A percentile compares a stretch with the other conserved stretches of the same genome.
These are phyloP conservation scores for Myriangium duriaei DNA, from an alignment of 2,329 filamentous ascomycete species.

Conservation along the genomic window DNA sequence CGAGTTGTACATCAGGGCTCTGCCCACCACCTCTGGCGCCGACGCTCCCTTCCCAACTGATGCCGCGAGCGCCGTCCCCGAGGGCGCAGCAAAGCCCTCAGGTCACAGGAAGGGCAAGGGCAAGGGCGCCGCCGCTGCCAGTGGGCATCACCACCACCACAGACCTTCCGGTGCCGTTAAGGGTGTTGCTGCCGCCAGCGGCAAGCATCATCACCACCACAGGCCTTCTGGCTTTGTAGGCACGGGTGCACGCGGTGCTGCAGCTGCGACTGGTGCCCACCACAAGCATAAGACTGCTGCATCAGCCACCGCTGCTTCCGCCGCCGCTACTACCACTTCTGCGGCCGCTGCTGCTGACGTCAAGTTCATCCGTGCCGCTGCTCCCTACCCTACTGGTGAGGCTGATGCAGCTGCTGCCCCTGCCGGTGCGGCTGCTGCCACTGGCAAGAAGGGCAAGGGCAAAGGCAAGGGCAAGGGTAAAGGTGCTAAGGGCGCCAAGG, in stretches of 20 bases:
- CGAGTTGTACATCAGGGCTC: background rate
- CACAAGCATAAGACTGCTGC: too few species aligned
- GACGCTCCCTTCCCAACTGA: background rate
- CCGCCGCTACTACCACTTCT: background rate
- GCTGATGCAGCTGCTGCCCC: background rate
- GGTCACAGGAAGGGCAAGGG: background rate
- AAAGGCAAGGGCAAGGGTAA: too few species aligned
- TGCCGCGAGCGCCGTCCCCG: too few species aligned
- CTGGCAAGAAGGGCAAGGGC: too few species aligned
- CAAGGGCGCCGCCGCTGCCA: background rate
- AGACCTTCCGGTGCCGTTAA: background rate
- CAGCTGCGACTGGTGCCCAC: too few species aligned
- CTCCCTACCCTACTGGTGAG: background rate
- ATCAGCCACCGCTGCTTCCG: background rate
- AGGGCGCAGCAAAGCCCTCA: background rate
- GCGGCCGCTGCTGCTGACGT: background rate
- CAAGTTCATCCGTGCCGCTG: background rate
- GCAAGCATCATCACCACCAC: too few species aligned
- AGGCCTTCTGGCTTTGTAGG: too few species aligned
- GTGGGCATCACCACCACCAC: background rate
- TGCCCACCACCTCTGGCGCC: background rate
- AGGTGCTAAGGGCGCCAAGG: too few species aligned
- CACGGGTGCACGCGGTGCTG: too few species aligned
- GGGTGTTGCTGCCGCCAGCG: background rate
- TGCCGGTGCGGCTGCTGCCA: too few species aligned